Base-by-base conservation (phyloP, 257 asterid species). In the Ophiorrhiza pumila region DNA sequence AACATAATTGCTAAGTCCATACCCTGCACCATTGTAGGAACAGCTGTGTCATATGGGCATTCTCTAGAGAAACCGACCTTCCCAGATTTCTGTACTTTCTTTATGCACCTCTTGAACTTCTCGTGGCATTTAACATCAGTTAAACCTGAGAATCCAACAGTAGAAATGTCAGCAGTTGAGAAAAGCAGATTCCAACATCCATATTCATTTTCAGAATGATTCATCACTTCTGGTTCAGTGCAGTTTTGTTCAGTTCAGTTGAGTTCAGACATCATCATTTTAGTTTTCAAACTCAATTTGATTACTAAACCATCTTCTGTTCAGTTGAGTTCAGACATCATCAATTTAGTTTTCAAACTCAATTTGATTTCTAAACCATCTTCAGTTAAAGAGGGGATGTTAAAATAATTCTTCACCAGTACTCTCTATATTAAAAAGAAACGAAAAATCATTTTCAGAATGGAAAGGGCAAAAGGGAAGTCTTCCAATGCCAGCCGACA, bases 1-100 rank as follows among this genome's bases (percentile, higher is more conserved):
- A 91, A 82, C 78, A 91, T 42, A 76, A 93, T 91, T 10, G 96
- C 96, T 86, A 88, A 80, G 79, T 91, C 94, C 98, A 93, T 93
- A 45, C 98, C 96, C 66, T 87, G 90, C 22, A 68, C 63, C 98
- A 93, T 89, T 71, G 97, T 91, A 65, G 97, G 96, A 74, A 93
- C 90, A 18, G 90, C 94, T 63, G 81, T 84, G 69, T 82, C 90
- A 66, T 89, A 91, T 0, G 94, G 86, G 59, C 98, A 93, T 50
- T 75, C 78, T 50, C 80, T 79, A 8, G 97, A 85, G 70, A 93
- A 93, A 37, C 98, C 96, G 11, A 49, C 75, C 81, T 89, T 93
- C 71, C 98, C 94, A 2, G 96, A 85, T 73, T 91, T 87, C 55
- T 86, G 91, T 41, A 91, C 96, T 79, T 81, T 83, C 83, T 75